Conservation (phyloP, 805 yeast genomes). For the Kodamaea kakaduensis region DNA sequence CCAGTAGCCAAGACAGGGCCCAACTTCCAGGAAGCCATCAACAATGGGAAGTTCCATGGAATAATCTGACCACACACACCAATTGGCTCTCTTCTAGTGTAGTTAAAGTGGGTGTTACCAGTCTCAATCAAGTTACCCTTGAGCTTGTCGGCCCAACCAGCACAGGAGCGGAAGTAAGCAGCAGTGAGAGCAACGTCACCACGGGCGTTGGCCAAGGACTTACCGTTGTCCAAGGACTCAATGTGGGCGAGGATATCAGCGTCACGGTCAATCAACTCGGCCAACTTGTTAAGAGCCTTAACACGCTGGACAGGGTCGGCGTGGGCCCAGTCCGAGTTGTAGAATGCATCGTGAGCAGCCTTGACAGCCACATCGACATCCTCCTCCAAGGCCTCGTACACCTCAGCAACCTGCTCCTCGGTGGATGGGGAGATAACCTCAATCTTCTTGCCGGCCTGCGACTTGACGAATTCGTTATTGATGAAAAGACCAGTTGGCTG, state of each 20-base stretch:
- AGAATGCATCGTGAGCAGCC: conserved; percentile 77
- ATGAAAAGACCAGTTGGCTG: conserved; percentile 91
- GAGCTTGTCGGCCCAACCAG: conserved; percentile 89
- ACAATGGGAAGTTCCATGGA: conserved; percentile 95
- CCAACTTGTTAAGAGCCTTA: conserved; percentile 60
- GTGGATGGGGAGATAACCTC: conserved; percentile 65
- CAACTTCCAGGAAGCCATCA: conserved; percentile 92
- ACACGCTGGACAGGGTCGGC: conserved; percentile 69
- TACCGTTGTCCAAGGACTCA: conserved; percentile 89
- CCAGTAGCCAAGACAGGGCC: conserved; percentile 93
- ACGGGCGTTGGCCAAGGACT: conserved; percentile 62
- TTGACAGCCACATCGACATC: conserved; percentile 84
- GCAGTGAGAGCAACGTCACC: conserved; percentile 74
- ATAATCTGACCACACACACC: conserved; percentile 96
- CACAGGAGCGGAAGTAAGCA: conserved; percentile 74
- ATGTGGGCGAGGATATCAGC: conserved; percentile 70
- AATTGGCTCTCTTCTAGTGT: conserved; percentile 82
- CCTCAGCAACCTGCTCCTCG: conserved; percentile 63
- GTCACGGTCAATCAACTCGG: conserved; percentile 71
- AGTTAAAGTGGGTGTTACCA: conserved; percentile 67
- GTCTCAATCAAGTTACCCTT: conserved; percentile 74
- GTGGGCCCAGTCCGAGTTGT: conserved; percentile 58
- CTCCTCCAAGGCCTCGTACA: conserved; percentile 70
- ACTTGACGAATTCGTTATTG: conserved; percentile 71
- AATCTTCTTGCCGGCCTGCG: conserved; percentile 55